Evolutionary conservation across 2,329 filamentous ascomycete genomes (phyloP), one percentile per base, ranked within the genome.

Genomic region (Phyllosticta ampelicida): DNA sequence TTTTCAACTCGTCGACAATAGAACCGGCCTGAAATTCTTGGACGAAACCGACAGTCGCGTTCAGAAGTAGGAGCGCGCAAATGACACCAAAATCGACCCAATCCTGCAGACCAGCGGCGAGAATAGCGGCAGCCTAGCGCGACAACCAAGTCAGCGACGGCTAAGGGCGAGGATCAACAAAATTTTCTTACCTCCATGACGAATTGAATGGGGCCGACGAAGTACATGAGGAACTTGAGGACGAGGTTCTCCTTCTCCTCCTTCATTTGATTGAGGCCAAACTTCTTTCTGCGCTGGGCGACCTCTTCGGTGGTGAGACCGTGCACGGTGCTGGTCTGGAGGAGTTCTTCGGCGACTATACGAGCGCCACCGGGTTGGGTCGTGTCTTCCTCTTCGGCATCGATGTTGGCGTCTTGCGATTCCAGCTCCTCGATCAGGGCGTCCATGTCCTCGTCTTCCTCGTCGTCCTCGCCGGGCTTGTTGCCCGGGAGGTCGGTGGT

Each of bases 41-140:
- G 61, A 91, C 78, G 75, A 95, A 95, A 75, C 90, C 89, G 63
- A 95, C 90, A 63, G 75, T 77, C 49, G 90, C 90, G 77, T 95
- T 95, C 63, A 95, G 86, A 64, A 95, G 72, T 9, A 95, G 81
- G 54, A 95, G 80, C 68, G 77, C 89, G 73, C 86, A 90, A 65
- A 95, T 95, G 69, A 95, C 89, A 79, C 89, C 90, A 68, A 95
- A 92, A 77, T 95, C 90, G 63, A 95, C 87, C 90, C 90, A 95
- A 68, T 94, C 87, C 74, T 87, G 75, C 49, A 95, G 83, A 83
- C 87, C 88, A 62, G 86, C 88, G 70, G 90, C 89, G 60, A 95
- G 81, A 68, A 91, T 78, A 65, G 87, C 87, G 62, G 89, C 87
- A 74, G 83, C 80, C 83, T 85, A 60, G 58, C 60, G 29, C 18